These are phyloP conservation scores for Wallacemonas rigidus DNA, from an alignment of 208 protist species.

Conservation along the genomic window DNA sequence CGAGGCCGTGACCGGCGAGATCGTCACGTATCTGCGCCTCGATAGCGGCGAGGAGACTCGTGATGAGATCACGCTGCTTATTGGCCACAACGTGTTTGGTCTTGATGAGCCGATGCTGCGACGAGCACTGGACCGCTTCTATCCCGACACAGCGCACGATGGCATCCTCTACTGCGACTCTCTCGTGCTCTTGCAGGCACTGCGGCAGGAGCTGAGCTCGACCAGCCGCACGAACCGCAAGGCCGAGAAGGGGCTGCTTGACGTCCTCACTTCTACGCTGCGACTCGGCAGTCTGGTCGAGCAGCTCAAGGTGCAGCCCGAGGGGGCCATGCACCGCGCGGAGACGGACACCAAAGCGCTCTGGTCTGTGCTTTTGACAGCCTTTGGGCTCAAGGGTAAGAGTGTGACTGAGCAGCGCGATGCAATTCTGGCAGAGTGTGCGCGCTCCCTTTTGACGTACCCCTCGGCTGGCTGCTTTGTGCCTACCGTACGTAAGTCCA, in stretches of 20 bases:
- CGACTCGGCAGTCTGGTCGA: slow-evolving; percentile 67
- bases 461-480: slow-evolving; percentile 74
- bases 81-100: slow-evolving; percentile 86
- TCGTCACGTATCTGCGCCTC: slow-evolving; percentile 72
- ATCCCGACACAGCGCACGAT: slow-evolving; percentile 38
- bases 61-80: slow-evolving; percentile 68
- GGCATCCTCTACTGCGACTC: slow-evolving; percentile 87
- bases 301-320: slow-evolving; percentile 54
- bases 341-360: slow-evolving; percentile 83
- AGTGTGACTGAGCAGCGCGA: slow-evolving; percentile 46
- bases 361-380: slow-evolving; percentile 83
- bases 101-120: slow-evolving; percentile 88
- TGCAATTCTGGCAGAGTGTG: slow-evolving; percentile 48
- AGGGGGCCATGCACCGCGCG: slow-evolving; percentile 80
- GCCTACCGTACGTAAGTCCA: slow-evolving; percentile 40
- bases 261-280: slow-evolving; percentile 65
- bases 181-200: slow-evolving; percentile 54
- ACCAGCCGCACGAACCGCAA: background rate
- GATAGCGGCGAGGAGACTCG: slow-evolving; percentile 35
- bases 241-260: slow-evolving; percentile 45
- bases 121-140: slow-evolving; percentile 50
- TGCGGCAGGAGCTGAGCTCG: slow-evolving; percentile 42
- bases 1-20: slow-evolving; percentile 47
- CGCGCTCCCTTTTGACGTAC: slow-evolving; percentile 54
- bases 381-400: slow-evolving; percentile 40